Evolutionary conservation across 495 filamentous ascomycete genomes (phyloP), one percentile per base, ranked within the genome.

Genomic region (Penicillium lividum): DNA sequence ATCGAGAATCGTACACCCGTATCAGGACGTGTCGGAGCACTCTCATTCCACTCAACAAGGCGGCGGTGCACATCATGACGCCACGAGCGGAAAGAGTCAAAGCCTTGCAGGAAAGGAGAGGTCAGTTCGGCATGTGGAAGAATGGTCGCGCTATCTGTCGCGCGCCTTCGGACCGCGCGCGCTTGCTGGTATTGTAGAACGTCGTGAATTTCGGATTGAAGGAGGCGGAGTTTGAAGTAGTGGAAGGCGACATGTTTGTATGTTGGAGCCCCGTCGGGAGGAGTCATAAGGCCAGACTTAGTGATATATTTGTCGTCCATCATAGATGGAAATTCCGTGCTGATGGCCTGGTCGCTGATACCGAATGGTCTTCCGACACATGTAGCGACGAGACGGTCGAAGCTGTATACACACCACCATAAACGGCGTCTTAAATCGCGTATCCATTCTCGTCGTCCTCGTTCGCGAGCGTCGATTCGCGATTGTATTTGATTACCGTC

Each of bases 321-420:
- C 56, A 93, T 68, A 2, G 90, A 94, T 10, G 92, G 93, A 65
- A 97, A 96, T 67, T 96, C 91, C 7, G 89, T 97, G 31, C 93
- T 98, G 61, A 98, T 88, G 42, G 93, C 91, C 68, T 94, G 90
- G 70, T 98, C 93, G 8, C 87, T 90, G 57, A 98, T 93, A 29
- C 93, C 92, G 66, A 97, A 96, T 13, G 93, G 93, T 38, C 93
- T 82, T 43, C 93, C 93, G 36, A 97, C 93, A 60, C 93, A 97
- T 15, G 91, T 90, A 59, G 88, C 89, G 51, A 97, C 93, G 22
- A 98, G 85, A 29, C 93, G 85, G 68, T 98, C 93, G 60, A 97
- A 89, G 31, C 90, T 92, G 69, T 98, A 98, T 1, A 91, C 90
- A 74, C 91, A 96, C 93, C 93, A 98, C 92, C 93, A 98, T 18